Conservation (phyloP, 768 basidiomycete species). For the Mrakia blollopis region DNA sequence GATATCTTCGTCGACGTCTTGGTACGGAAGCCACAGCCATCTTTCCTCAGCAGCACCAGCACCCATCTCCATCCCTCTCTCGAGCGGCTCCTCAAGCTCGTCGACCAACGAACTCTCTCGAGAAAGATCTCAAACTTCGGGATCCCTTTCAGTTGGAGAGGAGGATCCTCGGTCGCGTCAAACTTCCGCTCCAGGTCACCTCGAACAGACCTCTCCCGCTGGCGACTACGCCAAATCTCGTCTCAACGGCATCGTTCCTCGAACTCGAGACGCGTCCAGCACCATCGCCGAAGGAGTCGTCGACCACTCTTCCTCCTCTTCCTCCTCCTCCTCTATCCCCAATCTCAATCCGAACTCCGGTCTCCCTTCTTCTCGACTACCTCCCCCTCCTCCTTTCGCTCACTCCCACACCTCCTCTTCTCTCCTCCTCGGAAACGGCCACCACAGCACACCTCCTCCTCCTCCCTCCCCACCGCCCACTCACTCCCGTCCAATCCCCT, state of each 20-base stretch:
- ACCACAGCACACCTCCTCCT: neutral
- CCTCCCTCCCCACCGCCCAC: neutral
- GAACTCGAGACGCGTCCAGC: neutral
- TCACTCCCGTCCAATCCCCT: neutral
- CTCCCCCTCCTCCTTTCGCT: neutral
- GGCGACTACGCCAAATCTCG: neutral
- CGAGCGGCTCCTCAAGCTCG: neutral
- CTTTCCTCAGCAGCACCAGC: neutral
- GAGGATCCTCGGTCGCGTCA: slow-evolving; percentile 7
- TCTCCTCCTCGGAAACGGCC: neutral
- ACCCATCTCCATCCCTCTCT: neutral
- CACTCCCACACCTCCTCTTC: neutral
- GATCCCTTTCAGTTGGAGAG: neutral
- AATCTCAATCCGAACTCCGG: neutral
- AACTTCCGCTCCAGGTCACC: slow-evolving; percentile 5
- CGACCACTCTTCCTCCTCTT: neutral
- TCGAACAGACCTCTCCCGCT: neutral
- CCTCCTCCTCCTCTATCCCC: neutral
- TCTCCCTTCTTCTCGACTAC: neutral
- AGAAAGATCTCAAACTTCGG: neutral
- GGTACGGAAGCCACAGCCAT: neutral
- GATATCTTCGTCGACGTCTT: slow-evolving; percentile 1
- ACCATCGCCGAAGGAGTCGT: neutral
- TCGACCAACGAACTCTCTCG: neutral
- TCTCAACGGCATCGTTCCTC: neutral